Base-by-base conservation (phyloP, 1,284 basidiomycete species). In the Irpex sp. region DNA sequence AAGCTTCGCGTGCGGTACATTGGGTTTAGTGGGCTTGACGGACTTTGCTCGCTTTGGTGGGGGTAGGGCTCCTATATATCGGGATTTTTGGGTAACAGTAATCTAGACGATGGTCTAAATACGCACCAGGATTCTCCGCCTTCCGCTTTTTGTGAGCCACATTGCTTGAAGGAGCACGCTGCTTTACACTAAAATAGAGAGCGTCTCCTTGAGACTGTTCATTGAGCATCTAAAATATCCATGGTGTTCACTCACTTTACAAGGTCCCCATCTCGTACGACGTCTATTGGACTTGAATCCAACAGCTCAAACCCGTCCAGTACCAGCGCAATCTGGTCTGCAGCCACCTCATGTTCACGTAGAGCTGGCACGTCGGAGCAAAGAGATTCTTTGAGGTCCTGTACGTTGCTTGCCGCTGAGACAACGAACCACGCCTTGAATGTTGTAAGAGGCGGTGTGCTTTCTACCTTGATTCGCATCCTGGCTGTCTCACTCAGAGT, bases 271-370 rank as follows among this genome's bases (percentile, higher is more conserved):
- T 83, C 82, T 54, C 76, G 72, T 1, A 83, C 61, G 6, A 83
- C 68, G 26, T 73, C 69, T n/a, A 81, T 67, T 0, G 74, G 66
- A 15, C 73, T 76, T 5, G 68, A 54, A 56, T 82, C 76, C 2
- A 83, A 73, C 0, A 83, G 69, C 65, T 80, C 77, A 59, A 80
- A 83, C 17, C 75, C 80, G 46, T 83, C 82, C 21, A 83, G 69
- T 11, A 75, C 67, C 9, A 83, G 73, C 3, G 63, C 46, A 11
- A 79, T 63, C 36, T 75, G 68, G 26, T 62, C 46, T 0, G 67
- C 58, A 7, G 59, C 60, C 5, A 74, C 35, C 8, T 60, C 58
- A 1, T 61, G 65, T 37, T 68, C 65, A 8, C 61, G 68, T 36
- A 76, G 63, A 1, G 68, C 61, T 7, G 60, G 65, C 8, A 78